Evolutionary conservation across 2,329 filamentous ascomycete genomes (phyloP).

Genomic region (Thelonectria olida): DNA sequence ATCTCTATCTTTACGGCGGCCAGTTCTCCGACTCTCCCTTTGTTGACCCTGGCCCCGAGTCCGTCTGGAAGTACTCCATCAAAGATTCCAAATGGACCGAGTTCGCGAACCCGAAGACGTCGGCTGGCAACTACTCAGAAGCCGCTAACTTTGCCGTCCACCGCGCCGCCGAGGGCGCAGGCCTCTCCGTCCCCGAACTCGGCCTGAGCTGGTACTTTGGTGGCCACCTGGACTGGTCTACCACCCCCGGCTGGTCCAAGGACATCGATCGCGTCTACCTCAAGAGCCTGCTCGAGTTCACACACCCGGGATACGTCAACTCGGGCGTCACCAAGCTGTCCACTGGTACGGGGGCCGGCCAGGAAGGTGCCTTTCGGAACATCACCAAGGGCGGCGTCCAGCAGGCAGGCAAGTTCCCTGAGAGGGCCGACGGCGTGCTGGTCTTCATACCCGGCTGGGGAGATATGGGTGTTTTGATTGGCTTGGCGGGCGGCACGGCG

Average conservation of each 20-base stretch:
- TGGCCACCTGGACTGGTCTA: conserved; percentile 72
- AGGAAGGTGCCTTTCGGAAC: conserved; percentile 74
- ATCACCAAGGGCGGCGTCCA: conserved; percentile 78
- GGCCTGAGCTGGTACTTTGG: conserved; percentile 83
- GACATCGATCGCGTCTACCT: conserved; percentile 72
- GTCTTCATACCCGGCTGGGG: conserved; percentile 81
- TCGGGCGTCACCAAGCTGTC: conserved; percentile 66
- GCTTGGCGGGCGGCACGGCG: conserved; percentile 76
- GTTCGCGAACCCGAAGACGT: conserved; percentile 68
- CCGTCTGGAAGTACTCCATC: conserved; percentile 77
- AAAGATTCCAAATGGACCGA: conserved; percentile 68
- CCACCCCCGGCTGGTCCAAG: conserved; percentile 73
- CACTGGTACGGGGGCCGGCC: conserved; percentile 63
- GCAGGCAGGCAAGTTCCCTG: conserved; percentile 73
- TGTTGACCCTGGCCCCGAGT: conserved; percentile 64
- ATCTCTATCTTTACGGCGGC: conserved; percentile 78
- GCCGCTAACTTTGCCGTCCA: conserved; percentile 66
- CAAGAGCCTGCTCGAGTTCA: conserved; percentile 79
- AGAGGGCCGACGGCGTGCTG: conserved; percentile 77
- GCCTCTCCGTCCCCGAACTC: conserved; percentile 73
- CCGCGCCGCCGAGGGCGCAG: conserved; percentile 77
- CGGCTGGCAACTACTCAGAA: conserved; percentile 69
- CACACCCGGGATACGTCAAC: conserved; percentile 75
- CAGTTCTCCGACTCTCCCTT: conserved; percentile 73
- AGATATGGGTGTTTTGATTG: conserved; percentile 74